Conservation (phyloP, 768 basidiomycete species). For the Serpula lacrymans region DNA sequence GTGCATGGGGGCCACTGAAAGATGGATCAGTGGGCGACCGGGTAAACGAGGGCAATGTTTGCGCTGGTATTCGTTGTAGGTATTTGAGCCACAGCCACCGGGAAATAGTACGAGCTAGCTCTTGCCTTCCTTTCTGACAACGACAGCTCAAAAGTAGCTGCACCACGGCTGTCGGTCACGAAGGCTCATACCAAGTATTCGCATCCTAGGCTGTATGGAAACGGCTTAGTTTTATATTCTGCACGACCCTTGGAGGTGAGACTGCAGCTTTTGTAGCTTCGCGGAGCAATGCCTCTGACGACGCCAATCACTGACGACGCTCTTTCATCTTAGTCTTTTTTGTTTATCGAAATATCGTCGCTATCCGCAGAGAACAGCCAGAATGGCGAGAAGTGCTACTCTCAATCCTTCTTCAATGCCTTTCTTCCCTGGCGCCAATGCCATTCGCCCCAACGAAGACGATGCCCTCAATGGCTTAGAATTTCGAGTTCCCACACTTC, state of each 20-base stretch:
- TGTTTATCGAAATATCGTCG: conserved; percentile 8
- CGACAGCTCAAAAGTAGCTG: too few relatives aligned
- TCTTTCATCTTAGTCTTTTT: conserved; percentile 2
- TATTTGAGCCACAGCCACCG: conserved; percentile 10
- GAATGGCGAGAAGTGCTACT: conserved; percentile 73
- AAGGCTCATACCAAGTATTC: conserved; percentile 3
- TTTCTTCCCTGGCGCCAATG: conserved; percentile 76
- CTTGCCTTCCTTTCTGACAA: too few relatives aligned
- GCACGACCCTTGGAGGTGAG: conserved; percentile 23
- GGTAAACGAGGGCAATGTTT: too few relatives aligned
- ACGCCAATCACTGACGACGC: conserved; percentile 7
- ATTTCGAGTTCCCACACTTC: conserved; percentile 45
- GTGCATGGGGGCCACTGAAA: too few relatives aligned
- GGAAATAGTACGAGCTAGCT: too few relatives aligned
- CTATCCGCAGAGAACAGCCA: conserved; percentile 18
- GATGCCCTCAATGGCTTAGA: conserved; percentile 43
- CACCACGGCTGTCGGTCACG: conserved; percentile 6
- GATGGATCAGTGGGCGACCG: too few relatives aligned
- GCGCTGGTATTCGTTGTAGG: too few relatives aligned
- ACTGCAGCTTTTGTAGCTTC: too few relatives aligned
- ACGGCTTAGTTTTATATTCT: conserved; percentile 12
- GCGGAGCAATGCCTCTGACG: not conserved
- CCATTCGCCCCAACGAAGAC: conserved; percentile 52
- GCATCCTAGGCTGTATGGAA: conserved; percentile 25
- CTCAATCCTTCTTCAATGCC: conserved; percentile 82